Base-by-base conservation (phyloP, 495 filamentous ascomycete species). In the Evernia prunastri region DNA sequence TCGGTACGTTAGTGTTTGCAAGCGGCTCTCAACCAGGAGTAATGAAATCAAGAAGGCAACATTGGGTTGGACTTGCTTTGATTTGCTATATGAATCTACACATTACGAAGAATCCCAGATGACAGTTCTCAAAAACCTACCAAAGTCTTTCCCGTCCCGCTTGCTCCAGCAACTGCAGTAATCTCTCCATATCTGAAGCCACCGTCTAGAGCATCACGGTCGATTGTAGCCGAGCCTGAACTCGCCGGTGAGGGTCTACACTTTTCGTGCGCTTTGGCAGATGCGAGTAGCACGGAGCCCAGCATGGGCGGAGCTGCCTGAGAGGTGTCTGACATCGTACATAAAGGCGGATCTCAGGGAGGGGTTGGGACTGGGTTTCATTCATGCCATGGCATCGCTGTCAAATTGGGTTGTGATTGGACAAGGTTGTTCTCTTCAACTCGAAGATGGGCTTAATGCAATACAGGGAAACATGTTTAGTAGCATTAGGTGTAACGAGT, bases 111-210 rank as follows among this genome's bases (percentile, higher is more conserved):
- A 7, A 7, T 3, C 10, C 4, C 51, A 17, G 15, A 5, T 10
- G 0, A 9, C 12, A 1, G 23, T 15, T 33, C 31, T 20, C 43
- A 18, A 27, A 9, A 31, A 60, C 66, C 29, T 61, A 68, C 69
- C 43, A 65, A 25, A 20, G 64, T 67, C 67, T 71, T 69, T 33
- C 67, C 64, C 27, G 49, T 65, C 29, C 61, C 69, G 18, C 25
- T 61, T 3, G 60, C 61, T 36, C 66, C 67, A 56, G 66, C 60
- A 29, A 71, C 59, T 20, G 66, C 59, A 37, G 66, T 67, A 20
- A 71, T 68, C 43, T 69, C 67, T 58, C 69, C 67, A 58, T 71
- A 71, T 35, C 61, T 58, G 29, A 71, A 71, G 12, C 69, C 69
- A 40, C 69, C 69, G 59, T 64, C 43, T 23, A 71, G 45, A 18